Evolutionary conservation across 2,329 filamentous ascomycete genomes (phyloP), one percentile per base, ranked within the genome.

Genomic region (Nannizziopsis barbatae): DNA sequence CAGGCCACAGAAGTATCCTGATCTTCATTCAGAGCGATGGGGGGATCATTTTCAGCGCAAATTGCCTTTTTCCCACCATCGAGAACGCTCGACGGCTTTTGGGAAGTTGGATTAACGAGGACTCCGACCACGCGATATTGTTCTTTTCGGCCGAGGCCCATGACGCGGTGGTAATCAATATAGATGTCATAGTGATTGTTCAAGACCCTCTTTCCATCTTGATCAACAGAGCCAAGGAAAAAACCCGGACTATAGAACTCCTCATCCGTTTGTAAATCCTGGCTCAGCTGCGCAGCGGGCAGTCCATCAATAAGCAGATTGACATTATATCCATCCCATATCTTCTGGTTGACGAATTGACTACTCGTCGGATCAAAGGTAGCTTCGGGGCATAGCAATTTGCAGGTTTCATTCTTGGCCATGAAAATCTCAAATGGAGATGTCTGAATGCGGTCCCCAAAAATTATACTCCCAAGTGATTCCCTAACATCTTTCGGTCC

Each of bases 121-220:
- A 95, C 89, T 36, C 92, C 92, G 5, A 98, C 92, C 0, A 98
- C 89, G 20, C 92, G 79, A 57, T 84, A 86, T 64, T 89, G 74
- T 40, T 74, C 69, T 54, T 77, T 74, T 22, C 44, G 62, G 12
- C 63, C 58, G 11, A 73, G 60, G 0, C 75, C 75, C 55, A 73
- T 75, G 35, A 90, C 83, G 59, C 86, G 76, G 63, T 98, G 92
- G 62, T 95, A 96, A 58, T 98, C 90, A 60, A 98, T 78, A 43
- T 83, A 67, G 58, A 98, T 95, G 58, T 96, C 84, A 70, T 93
- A 96, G 67, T 98, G 92, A 66, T 95, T 98, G 73, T 95, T 86
- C 63, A 98, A 68, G 15, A 80, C 66, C 36, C 81, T 73, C 31
- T 75, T 65, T 4, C 70, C 75, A 38, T 76, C 73, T 5, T 76